phyloP scores from a whole-genome alignment of 148 eudicot species.

The Fagopyrum homotropicum region DNA sequence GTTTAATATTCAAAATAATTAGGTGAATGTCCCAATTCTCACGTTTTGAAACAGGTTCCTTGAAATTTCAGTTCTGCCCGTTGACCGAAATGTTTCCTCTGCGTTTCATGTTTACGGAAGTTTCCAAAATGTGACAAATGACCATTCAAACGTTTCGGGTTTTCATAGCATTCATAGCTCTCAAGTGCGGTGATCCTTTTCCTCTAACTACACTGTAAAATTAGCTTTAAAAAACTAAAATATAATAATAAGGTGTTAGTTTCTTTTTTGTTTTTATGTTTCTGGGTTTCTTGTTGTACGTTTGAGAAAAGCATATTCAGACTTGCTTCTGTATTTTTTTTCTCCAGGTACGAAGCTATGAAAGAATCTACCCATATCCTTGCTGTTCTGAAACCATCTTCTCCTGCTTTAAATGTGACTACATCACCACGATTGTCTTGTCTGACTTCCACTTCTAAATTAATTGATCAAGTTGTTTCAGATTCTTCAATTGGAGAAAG shows the following conservation, averaged over 20 bases:
- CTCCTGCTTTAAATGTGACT: slow-evolving; percentile 21
- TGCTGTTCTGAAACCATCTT: slow-evolving; percentile 22
- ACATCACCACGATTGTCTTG: slow-evolving; percentile 21
- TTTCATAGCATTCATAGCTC: no score
- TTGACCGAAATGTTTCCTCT: no score
- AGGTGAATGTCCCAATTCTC: no score
- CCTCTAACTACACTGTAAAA: background rate
- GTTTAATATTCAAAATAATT: no score
- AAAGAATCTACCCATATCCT: slow-evolving; percentile 25
- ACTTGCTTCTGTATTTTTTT: background rate
- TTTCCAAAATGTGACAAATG: no score
- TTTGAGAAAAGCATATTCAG: slow-evolving; percentile 5
- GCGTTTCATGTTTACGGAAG: no score
- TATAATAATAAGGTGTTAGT: no score
- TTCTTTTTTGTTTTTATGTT: no score
- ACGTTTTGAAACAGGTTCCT: no score
- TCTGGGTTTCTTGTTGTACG: no score
- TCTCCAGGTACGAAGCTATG: slow-evolving; percentile 29
- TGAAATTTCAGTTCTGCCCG: no score
- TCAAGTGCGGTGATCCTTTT: background rate
- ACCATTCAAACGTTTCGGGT: no score
- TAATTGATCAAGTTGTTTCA: slow-evolving; percentile 20
- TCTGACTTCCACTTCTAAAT: slow-evolving; percentile 32
- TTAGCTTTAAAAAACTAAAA: background rate
- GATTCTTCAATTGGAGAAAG: background rate